A percentile compares a stretch with the other conserved stretches of the same genome.
phyloP scores from a whole-genome alignment of 169 alveolate genomes.

The Plasmodium knowlesi region DNA sequence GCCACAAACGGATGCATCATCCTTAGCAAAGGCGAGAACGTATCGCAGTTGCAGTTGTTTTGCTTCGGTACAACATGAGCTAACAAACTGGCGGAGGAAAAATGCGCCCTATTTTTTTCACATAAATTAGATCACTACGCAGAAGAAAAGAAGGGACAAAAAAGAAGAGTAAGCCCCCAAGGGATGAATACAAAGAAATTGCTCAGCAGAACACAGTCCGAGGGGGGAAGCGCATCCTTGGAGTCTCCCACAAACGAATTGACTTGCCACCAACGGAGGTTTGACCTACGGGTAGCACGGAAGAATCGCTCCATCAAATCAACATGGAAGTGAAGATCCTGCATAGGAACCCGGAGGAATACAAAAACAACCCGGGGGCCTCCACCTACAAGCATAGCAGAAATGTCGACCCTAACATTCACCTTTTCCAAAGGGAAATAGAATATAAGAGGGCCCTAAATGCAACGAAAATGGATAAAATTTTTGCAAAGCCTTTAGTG shows the following conservation, averaged over 20 bases:
- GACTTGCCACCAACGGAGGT: not conserved
- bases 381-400: conserved; percentile 72
- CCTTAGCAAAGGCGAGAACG: not conserved
- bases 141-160: not conserved
- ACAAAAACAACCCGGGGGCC: conserved; percentile 60
- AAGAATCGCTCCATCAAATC: not conserved
- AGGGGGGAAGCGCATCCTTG: not conserved
- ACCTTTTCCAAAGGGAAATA: conserved; percentile 82
- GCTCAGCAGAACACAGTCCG: not conserved
- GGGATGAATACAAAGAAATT: not conserved
- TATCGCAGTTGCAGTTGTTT: not conserved
- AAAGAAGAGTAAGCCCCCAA: not conserved
- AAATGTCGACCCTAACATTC: conserved; percentile 58
- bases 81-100: not conserved
- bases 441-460: conserved; percentile 96
- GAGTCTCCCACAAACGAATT: not conserved
- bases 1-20: not conserved
- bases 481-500: conserved; percentile 98
- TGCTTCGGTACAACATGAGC: not conserved
- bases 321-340: conserved; percentile 81
- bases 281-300: not conserved
- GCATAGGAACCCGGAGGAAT: conserved; percentile 80
- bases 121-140: not conserved
- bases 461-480: conserved; percentile 96
- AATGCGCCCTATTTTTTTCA: not conserved